These are phyloP conservation scores for Rhodocollybia butyracea DNA, from an alignment of 768 basidiomycete genomes.

Conservation along the genomic window DNA sequence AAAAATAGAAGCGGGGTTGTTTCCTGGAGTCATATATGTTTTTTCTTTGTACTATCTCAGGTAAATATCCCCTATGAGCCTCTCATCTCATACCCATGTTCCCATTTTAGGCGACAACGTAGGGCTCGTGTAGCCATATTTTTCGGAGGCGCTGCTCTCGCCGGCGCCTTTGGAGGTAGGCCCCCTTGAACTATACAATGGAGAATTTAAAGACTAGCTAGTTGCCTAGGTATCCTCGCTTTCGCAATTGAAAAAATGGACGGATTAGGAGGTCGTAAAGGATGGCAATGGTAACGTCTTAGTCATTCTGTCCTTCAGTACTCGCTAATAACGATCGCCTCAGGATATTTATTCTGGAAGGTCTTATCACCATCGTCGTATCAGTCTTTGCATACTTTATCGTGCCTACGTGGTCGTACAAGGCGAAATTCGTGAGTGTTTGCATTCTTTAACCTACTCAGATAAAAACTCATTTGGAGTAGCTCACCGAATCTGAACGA, in stretches of 20 bases:
- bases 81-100: too few species aligned
- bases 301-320: not conserved
- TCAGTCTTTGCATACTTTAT: conserved; percentile 31
- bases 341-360: conserved; percentile 54
- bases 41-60: conserved; percentile 47
- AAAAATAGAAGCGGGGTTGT: conserved; percentile 64
- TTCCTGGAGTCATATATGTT: conserved; percentile 49
- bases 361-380: conserved; percentile 45
- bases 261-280: conserved; percentile 53
- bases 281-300: conserved; percentile 52
- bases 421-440: conserved; percentile 20
- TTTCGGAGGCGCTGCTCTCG: conserved; percentile 58
- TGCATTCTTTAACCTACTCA: not conserved
- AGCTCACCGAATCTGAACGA: conserved; percentile 43
- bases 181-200: conserved; percentile 4
- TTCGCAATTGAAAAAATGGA: conserved; percentile 59
- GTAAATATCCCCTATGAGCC: conserved; percentile 19
- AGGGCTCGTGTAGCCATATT: conserved; percentile 62
- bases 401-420: conserved; percentile 35
- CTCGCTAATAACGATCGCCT: not conserved
- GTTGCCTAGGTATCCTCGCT: conserved; percentile 48
- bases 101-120: conserved; percentile 43
- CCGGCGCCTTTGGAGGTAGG: conserved; percentile 60
- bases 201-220: not conserved
- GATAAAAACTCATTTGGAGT: too few species aligned